These are phyloP conservation scores for Blepharisma undulans DNA, from an alignment of 169 alveolate genomes.

Conservation along the genomic window DNA sequence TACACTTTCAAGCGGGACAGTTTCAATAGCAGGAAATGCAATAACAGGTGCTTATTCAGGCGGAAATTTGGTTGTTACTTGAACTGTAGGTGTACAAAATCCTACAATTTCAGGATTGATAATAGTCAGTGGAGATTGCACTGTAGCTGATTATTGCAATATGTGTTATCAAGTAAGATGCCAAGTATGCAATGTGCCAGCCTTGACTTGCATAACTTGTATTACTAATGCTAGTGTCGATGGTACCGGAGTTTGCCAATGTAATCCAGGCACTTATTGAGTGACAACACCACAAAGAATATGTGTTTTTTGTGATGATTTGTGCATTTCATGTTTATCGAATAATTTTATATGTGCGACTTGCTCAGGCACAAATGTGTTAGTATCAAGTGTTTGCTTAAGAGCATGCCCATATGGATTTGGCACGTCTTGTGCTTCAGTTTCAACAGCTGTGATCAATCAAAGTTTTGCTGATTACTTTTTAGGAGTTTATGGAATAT, in stretches of 20 bases:
- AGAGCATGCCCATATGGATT: constrained; percentile 13
- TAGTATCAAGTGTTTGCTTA: background rate
- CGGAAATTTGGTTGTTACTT: too few species aligned
- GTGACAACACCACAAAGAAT: background rate
- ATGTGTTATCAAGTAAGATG: background rate
- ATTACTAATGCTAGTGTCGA: background rate
- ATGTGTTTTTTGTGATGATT: background rate
- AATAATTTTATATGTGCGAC: background rate
- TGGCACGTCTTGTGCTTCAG: background rate
- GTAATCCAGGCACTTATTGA: background rate
- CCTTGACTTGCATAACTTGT: background rate
- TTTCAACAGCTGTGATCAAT: background rate
- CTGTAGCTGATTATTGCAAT: background rate
- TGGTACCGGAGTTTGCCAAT: too few species aligned
- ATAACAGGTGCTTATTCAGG: too few species aligned
- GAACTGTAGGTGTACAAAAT: too few species aligned
- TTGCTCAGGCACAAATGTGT: background rate
- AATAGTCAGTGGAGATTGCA: background rate
- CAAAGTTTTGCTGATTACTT: background rate
- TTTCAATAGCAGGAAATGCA: too few species aligned
- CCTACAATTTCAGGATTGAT: too few species aligned
- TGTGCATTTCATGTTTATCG: background rate
- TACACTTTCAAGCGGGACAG: too few species aligned
- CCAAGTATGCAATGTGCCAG: background rate
- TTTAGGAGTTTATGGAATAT: background rate